Evolutionary conservation across 2,329 filamentous ascomycete genomes (phyloP).

Genomic region (Cytospora leucostoma): DNA sequence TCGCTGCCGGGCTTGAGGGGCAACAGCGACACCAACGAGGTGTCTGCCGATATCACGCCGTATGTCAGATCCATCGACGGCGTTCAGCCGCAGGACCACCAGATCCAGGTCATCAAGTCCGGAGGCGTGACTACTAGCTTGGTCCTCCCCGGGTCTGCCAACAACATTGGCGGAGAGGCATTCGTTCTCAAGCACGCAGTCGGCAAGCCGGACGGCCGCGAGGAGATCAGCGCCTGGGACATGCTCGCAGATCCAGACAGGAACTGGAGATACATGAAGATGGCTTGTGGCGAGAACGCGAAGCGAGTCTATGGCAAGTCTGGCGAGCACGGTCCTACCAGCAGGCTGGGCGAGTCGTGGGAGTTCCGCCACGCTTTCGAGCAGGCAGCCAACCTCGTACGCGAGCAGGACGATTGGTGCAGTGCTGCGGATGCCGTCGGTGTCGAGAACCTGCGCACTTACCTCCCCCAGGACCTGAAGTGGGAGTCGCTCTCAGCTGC

Average conservation of each 20-base stretch:
- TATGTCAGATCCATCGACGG: conserved; percentile 69
- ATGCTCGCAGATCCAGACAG: conserved; percentile 67
- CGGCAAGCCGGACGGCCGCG: conserved; percentile 58
- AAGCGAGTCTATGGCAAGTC: conserved; percentile 61
- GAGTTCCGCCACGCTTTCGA: conserved; percentile 69
- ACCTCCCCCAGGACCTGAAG: conserved; percentile 62
- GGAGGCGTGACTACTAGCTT: conserved; percentile 72
- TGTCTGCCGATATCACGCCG: conserved; percentile 64
- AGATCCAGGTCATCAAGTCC: conserved; percentile 69
- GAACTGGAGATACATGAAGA: conserved; percentile 72
- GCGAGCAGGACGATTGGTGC: conserved; percentile 70
- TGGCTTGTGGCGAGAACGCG: conserved; percentile 73
- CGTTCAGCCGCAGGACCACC: conserved; percentile 63
- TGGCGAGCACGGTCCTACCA: conserved; percentile 57
- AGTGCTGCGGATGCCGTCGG: conserved; percentile 53
- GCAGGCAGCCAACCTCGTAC: conserved; percentile 57
- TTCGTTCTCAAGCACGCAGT: conserved; percentile 70
- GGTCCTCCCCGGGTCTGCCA: conserved; percentile 68
- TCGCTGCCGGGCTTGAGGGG: conserved; percentile 57
- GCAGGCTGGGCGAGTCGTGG: conserved; percentile 68
- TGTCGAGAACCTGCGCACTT: conserved; percentile 52
- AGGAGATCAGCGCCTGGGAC: conserved; percentile 63
- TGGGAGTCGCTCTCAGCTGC: conserved; percentile 66
- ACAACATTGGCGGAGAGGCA: conserved; percentile 73
- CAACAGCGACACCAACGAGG: conserved; percentile 63